Evolutionary conservation across 2,329 filamentous ascomycete genomes (phyloP), one percentile per base, ranked within the genome.

Genomic region (Neocucurbitaria cava): DNA sequence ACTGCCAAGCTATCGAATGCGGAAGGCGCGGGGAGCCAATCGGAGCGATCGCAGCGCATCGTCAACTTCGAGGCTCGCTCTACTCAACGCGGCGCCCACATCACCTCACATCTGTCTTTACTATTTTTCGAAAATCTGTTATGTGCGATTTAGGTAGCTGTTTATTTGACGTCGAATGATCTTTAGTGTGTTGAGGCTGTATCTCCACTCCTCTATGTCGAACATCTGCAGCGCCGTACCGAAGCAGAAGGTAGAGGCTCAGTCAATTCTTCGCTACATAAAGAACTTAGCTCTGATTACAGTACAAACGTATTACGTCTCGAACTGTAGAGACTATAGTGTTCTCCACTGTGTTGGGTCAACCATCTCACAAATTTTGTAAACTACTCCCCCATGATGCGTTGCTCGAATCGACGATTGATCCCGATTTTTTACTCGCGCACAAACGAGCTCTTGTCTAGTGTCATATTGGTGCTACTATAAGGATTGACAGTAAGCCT

Each of bases 1-100:
- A 26, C 24, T 31, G 58, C 57, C 57, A 60, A 58, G 58, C 46
- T 23, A 30, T 47, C 52, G 23, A 28, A 50, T 52, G 24, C 45
- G 36, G 39, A 38, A 26, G 39, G 36, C 15, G 21, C 28, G 13
- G 31, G 43, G 21, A 43, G 46, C 58, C 51, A 56, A 61, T 61
- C 58, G 46, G 41, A 30, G 36, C 18, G 30, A 24, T 21, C 26
- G 15, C 23, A 43, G 41, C 44, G 15, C 20, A 26, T 9, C 24
- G 5, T 26, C 24, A 26, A 26, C 24, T 5, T 26, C 24, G 24
- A 26, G 24, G 5, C 9, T 26, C n/a, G n/a, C n/a, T 26, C 24
- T 9, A 9, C 9, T 26, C 24, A 5, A 9, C 5, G 24, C 24
- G 24, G 9, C 9, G 5, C 24, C 9, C 24, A 26, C 31, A 3